Percentiles rank a stretch among this genome's conserved stretches.
Evolutionary conservation across 257 asterid genomes (phyloP).

Genomic region (Jacaranda copaia): DNA sequence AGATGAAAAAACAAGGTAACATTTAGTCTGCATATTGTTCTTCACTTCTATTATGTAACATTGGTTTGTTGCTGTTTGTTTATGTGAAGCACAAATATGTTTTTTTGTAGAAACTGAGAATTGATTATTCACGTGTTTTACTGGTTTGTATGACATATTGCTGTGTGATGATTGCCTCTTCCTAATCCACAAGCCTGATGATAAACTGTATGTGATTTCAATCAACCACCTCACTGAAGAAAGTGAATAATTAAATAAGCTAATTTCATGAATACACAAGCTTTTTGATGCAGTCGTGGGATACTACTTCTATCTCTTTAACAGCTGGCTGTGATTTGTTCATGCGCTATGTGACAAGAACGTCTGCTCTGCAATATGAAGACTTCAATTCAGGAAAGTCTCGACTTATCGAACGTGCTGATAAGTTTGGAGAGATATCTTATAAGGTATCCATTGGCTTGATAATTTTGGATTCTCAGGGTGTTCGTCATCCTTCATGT

Average conservation of each 20-base stretch:
- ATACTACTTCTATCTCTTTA: slow-evolving; percentile 88
- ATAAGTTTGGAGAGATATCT: slow-evolving; percentile 95
- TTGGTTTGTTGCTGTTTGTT: too few species aligned
- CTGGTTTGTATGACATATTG: background rate
- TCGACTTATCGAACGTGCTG: slow-evolving; percentile 91
- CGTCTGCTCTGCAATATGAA: slow-evolving; percentile 87
- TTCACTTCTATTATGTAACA: too few species aligned
- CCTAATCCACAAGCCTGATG: background rate
- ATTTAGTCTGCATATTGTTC: too few species aligned
- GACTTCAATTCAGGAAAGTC: slow-evolving; percentile 86
- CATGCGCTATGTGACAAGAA: slow-evolving; percentile 92
- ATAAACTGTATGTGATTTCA: background rate
- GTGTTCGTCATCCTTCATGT: slow-evolving; percentile 18
- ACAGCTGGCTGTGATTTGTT: slow-evolving; percentile 94
- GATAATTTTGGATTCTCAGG: slow-evolving; percentile 1
- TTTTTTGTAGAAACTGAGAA: background rate
- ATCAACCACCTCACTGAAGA: slow-evolving; percentile 7
- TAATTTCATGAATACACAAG: background rate
- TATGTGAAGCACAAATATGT: slow-evolving; percentile 3
- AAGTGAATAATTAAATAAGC: background rate
- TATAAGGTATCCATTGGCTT: slow-evolving; percentile 55
- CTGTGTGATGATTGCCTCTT: background rate
- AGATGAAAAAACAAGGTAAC: too few species aligned
- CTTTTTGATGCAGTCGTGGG: slow-evolving; percentile 77
- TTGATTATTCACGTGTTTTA: background rate